Conservation (phyloP, 176 grass and related monocot genomes). For the Musa schizocarpa region DNA sequence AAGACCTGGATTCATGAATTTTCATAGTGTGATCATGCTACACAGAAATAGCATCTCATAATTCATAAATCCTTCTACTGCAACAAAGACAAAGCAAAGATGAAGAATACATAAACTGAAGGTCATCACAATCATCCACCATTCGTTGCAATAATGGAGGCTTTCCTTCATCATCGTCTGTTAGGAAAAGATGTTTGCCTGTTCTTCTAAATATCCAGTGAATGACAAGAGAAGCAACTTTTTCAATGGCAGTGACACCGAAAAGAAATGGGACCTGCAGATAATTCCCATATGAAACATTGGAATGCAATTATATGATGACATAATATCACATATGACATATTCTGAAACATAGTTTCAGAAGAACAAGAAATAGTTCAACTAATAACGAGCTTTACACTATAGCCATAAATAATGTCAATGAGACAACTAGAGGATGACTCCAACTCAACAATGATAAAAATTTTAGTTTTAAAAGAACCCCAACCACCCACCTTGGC, state of each 20-base stretch:
- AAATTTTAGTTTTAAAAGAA: no score
- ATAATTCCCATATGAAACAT: neutral
- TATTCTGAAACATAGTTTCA: neutral
- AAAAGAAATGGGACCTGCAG: constrained; percentile 95
- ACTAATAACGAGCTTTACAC: neutral
- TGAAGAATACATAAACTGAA: constrained; percentile 64
- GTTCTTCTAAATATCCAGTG: constrained; percentile 94
- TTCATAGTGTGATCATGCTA: constrained; percentile 16
- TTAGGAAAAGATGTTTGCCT: constrained; percentile 89
- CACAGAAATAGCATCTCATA: constrained; percentile 18
- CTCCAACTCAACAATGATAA: no score
- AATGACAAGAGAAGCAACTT: constrained; percentile 67
- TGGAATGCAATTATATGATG: neutral
- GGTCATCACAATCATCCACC: constrained; percentile 59
- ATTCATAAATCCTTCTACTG: constrained; percentile 8
- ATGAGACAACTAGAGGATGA: no score
- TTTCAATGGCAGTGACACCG: constrained; percentile 75
- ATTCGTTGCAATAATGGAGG: constrained; percentile 78
- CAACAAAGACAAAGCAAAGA: neutral
- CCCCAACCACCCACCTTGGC: no score
- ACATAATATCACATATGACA: neutral
- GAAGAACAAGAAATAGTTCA: neutral
- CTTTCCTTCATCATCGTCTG: constrained; percentile 68
- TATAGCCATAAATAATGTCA: no score
- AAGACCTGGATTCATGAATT: constrained; percentile 49